These are phyloP conservation scores for Botrytis squamosa DNA, from an alignment of 2,329 filamentous ascomycete species.

Conservation along the genomic window DNA sequence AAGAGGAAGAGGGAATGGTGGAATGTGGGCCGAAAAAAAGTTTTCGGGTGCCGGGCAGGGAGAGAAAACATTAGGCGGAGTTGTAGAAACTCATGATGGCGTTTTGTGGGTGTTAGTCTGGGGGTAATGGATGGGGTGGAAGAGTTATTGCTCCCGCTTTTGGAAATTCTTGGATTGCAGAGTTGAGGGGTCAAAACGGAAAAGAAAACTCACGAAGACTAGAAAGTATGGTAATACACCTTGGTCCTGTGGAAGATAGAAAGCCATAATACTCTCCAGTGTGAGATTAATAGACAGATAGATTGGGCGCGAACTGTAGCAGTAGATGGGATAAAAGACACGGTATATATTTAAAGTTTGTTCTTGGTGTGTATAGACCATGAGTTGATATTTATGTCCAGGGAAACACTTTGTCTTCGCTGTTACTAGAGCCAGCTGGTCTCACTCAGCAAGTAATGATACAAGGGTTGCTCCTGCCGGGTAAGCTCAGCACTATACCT, in stretches of 20 bases:
- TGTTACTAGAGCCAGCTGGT: background rate
- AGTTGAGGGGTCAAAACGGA: background rate
- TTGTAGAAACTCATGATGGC: background rate
- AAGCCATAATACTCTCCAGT: background rate
- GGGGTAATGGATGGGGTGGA: background rate
- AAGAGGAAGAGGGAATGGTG: background rate
- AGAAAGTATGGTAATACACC: background rate
- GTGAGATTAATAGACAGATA: too few species aligned
- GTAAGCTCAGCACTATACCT: background rate
- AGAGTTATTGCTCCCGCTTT: background rate
- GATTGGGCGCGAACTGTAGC: background rate
- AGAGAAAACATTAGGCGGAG: background rate
- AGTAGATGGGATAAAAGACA: background rate
- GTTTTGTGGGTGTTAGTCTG: background rate
- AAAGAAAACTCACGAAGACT: background rate
- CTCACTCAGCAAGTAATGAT: background rate
- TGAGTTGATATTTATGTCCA: background rate
- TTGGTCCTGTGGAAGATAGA: background rate
- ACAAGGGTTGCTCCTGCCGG: background rate
- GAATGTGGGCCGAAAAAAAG: background rate
- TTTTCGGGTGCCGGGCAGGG: background rate
- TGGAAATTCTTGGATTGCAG: background rate
- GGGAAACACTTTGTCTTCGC: background rate
- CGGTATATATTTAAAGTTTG: too few species aligned
- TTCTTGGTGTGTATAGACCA: background rate